Evolutionary conservation across 768 basidiomycete genomes (phyloP).

Genomic region (Lentinula lateritia): DNA sequence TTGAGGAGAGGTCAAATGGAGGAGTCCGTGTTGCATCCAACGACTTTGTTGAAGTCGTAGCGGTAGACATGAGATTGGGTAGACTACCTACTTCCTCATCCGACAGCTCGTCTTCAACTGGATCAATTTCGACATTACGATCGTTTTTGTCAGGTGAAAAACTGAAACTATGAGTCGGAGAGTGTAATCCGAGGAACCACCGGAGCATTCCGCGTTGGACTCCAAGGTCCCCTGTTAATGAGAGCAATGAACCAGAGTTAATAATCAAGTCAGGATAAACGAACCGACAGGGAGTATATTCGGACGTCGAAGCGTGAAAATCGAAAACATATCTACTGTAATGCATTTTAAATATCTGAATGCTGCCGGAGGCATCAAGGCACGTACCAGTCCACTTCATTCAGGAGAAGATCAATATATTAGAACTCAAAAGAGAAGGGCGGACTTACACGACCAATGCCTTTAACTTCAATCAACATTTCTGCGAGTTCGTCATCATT

Average conservation of each 20-base stretch:
- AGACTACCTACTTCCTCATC: constrained; percentile 22
- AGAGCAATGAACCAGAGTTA: background rate
- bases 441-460: constrained; percentile 63
- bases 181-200: constrained; percentile 64
- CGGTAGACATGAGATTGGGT: constrained; percentile 20
- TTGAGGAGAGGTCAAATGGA: constrained; percentile 24
- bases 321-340: constrained; percentile 87
- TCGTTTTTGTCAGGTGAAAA: constrained; percentile 48
- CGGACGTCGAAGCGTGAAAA: constrained; percentile 80
- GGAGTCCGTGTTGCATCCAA: constrained; percentile 9
- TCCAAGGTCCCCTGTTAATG: constrained; percentile 65
- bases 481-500: constrained; percentile 71
- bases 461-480: constrained; percentile 73
- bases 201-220: constrained; percentile 70
- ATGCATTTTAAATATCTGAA: constrained; percentile 1
- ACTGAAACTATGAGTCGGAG: constrained; percentile 38
- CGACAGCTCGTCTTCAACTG: constrained; percentile 5
- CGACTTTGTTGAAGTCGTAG: constrained; percentile 8
- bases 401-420: background rate
- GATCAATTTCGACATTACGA: constrained; percentile 6
- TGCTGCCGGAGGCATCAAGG: background rate
- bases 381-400: constrained; percentile 56
- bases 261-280: constrained; percentile 13
- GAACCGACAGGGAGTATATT: constrained; percentile 67
- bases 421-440: background rate